Evolutionary conservation across 345 rosid species (phyloP).

Genomic region (Camelina hispida): DNA sequence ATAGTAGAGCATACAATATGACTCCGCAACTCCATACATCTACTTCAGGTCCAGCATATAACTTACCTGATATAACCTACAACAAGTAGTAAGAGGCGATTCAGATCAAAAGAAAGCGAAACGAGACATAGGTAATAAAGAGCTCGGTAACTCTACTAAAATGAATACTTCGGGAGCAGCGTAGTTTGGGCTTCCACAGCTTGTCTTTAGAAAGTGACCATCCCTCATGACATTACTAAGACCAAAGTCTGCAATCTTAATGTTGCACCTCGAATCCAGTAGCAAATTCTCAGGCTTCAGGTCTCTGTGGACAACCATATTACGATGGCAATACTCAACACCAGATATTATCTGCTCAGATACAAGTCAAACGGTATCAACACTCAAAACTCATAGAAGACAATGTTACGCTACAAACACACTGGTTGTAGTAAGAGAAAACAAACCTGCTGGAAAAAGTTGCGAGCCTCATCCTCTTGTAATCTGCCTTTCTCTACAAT

Average conservation of each 20-base stretch:
- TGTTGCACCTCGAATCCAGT: slow-evolving; percentile 84
- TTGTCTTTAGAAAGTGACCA: slow-evolving; percentile 91
- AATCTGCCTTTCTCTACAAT: slow-evolving; percentile 88
- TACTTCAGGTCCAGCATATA: slow-evolving; percentile 96
- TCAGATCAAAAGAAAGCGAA: not conserved
- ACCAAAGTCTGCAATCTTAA: slow-evolving; percentile 97
- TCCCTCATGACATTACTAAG: slow-evolving; percentile 93
- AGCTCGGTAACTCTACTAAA: not conserved
- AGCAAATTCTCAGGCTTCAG: slow-evolving; percentile 96
- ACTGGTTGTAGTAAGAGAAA: slow-evolving; percentile 60
- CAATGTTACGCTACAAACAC: slow-evolving; percentile 31
- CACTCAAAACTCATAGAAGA: slow-evolving; percentile 5
- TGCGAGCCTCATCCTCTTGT: slow-evolving; percentile 93
- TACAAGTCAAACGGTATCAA: slow-evolving; percentile 22
- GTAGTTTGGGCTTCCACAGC: slow-evolving; percentile 97
- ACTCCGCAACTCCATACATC: slow-evolving; percentile 99
- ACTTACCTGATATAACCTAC: slow-evolving; percentile 87
- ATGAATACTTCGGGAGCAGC: slow-evolving; percentile 75
- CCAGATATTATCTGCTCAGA: slow-evolving; percentile 85
- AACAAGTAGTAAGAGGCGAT: slow-evolving; percentile 22
- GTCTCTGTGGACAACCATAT: slow-evolving; percentile 95
- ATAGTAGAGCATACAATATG: slow-evolving; percentile 85
- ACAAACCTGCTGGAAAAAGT: slow-evolving; percentile 92
- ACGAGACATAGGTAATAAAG: not conserved
- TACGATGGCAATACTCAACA: slow-evolving; percentile 89